phyloP scores from a whole-genome alignment of 2,329 filamentous ascomycete genomes.

The Biscogniauxia mediterranea region DNA sequence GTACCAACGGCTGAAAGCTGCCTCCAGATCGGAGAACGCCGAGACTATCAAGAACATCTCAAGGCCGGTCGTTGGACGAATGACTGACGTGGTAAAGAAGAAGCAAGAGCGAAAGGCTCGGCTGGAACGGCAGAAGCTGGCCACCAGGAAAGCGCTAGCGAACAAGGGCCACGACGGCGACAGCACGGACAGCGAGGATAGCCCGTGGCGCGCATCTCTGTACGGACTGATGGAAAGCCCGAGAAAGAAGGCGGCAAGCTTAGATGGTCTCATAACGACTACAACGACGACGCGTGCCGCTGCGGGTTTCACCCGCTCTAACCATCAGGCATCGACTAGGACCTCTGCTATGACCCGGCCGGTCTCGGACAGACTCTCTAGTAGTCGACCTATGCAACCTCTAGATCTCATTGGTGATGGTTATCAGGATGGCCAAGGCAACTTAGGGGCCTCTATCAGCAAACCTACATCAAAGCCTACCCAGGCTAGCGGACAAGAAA shows the following conservation, averaged over 20 bases:
- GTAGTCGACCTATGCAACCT: conserved; percentile 3
- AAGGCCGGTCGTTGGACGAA: conserved; percentile 47
- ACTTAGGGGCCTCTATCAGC: conserved; percentile 6
- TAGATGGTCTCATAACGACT: conserved; percentile 21
- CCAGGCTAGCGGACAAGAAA: conserved; percentile 22
- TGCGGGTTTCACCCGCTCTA: conserved; percentile 22
- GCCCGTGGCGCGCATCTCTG: conserved; percentile 36
- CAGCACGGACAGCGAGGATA: conserved; percentile 21
- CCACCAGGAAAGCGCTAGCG: conserved; percentile 18
- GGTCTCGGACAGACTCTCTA: background rate
- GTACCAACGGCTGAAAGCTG: conserved; percentile 65
- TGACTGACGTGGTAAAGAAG: conserved; percentile 36
- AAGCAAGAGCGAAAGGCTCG: conserved; percentile 37
- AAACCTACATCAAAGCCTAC: conserved; percentile 6
- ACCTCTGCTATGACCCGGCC: conserved; percentile 1
- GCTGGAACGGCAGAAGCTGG: conserved; percentile 36
- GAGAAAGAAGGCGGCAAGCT: conserved; percentile 26
- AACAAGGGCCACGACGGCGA: conserved; percentile 20
- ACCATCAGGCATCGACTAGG: background rate
- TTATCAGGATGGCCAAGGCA: conserved; percentile 3
- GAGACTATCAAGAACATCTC: conserved; percentile 50
- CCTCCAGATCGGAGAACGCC: conserved; percentile 54
- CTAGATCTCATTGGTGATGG: background rate
- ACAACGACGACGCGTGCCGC: conserved; percentile 24
- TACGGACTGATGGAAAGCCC: conserved; percentile 45